Conservation (phyloP, 176 grass and related monocot species). For the Cenchrus fungigraminus region DNA sequence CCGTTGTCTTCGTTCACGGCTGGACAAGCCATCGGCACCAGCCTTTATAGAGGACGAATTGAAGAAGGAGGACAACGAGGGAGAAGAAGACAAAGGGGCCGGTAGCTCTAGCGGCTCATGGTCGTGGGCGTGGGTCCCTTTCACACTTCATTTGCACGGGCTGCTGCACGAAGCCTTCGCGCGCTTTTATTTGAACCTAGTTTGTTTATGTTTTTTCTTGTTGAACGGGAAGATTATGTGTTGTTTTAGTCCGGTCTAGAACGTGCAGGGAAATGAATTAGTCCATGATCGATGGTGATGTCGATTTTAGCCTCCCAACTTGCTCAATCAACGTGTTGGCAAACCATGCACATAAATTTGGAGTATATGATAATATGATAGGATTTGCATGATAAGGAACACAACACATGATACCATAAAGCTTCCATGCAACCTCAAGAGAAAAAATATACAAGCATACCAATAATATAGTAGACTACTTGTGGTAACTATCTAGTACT, state of each 20-base stretch:
- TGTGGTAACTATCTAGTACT: too few relatives aligned
- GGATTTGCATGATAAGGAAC: neutral
- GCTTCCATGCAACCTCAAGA: constrained; percentile 4
- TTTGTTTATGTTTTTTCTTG: neutral
- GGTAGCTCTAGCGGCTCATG: constrained; percentile 7
- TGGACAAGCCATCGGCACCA: constrained; percentile 49
- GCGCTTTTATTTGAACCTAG: constrained; percentile 29
- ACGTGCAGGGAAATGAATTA: constrained; percentile 1
- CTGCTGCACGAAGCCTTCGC: constrained; percentile 11
- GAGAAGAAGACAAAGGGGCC: constrained; percentile 9
- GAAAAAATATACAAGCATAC: too few relatives aligned
- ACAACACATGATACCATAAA: neutral
- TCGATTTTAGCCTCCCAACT: constrained; percentile 15
- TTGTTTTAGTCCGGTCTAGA: neutral
- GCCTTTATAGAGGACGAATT: constrained; percentile 60
- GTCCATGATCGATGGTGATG: neutral
- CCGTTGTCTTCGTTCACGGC: constrained; percentile 23
- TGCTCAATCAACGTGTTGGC: neutral
- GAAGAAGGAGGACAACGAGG: neutral
- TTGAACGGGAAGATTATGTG: neutral
- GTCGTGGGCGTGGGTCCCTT: constrained; percentile 16
- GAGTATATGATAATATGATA: neutral
- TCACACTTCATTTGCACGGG: constrained; percentile 60
- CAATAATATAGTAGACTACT: neutral
- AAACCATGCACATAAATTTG: neutral